Percentiles rank a stretch among this genome's conserved stretches.
Evolutionary conservation across 2,329 filamentous ascomycete genomes (phyloP).

Genomic region (Fusarium verrucosum): DNA sequence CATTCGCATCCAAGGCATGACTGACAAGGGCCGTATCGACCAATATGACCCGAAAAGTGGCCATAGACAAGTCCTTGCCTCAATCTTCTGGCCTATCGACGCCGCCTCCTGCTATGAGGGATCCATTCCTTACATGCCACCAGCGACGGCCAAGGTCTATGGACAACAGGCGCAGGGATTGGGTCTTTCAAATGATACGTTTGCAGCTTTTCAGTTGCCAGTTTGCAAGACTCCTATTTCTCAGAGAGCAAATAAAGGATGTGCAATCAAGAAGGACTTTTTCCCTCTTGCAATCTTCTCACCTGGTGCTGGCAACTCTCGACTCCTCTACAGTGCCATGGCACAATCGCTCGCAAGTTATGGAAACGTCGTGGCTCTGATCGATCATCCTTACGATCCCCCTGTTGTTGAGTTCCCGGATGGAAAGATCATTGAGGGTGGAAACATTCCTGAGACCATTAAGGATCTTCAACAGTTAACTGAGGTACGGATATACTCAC

Average conservation of each 20-base stretch:
- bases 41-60: conserved; percentile 43
- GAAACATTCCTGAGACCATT: conserved; percentile 18
- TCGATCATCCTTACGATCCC: conserved; percentile 61
- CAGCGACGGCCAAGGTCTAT: conserved; percentile 45
- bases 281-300: conserved; percentile 53
- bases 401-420: conserved; percentile 58
- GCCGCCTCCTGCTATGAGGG: conserved; percentile 31
- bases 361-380: conserved; percentile 56
- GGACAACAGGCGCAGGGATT: conserved; percentile 38
- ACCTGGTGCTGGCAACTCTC: conserved; percentile 55
- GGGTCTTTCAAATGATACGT: conserved; percentile 48
- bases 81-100: conserved; percentile 47
- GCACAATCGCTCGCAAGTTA: conserved; percentile 57
- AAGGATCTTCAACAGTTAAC: conserved; percentile 30
- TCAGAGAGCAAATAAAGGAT: neutral
- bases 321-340: conserved; percentile 55
- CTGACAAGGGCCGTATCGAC: conserved; percentile 46
- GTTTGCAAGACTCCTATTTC: conserved; percentile 14
- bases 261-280: conserved; percentile 20
- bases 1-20: conserved; percentile 40
- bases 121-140: conserved; percentile 48
- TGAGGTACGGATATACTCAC: conserved; percentile 6
- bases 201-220: conserved; percentile 41
- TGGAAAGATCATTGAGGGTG: conserved; percentile 43
- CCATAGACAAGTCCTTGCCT: conserved; percentile 44